Conservation (phyloP, 805 yeast species). For the Cyberlindnera mrakii region DNA sequence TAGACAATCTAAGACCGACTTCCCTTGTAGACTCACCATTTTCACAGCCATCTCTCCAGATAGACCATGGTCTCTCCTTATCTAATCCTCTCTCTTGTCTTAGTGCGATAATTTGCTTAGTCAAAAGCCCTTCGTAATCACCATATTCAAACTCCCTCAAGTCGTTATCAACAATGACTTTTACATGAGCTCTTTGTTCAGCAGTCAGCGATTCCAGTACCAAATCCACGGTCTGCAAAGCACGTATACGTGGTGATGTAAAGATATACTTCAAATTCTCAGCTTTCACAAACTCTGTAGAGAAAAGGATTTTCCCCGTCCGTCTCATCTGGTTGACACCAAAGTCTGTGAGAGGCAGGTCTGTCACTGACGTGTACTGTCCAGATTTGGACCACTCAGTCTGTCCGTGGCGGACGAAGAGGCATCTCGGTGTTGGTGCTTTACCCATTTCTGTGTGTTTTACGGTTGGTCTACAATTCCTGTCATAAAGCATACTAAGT, state of each 20-base stretch:
- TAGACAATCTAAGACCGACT: constrained; percentile 67
- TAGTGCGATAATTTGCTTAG: constrained; percentile 57
- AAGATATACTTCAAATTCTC: constrained; percentile 54
- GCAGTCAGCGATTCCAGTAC: constrained; percentile 45
- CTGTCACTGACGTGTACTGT: constrained; percentile 85
- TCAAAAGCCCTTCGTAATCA: constrained; percentile 81
- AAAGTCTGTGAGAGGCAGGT: constrained; percentile 66
- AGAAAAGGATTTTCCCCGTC: constrained; percentile 69
- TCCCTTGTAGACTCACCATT: constrained; percentile 71
- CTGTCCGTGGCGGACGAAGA: constrained; percentile 80
- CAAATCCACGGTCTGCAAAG: constrained; percentile 66
- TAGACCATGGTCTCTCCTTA: constrained; percentile 53
- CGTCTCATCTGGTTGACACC: constrained; percentile 73
- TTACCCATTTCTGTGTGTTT: constrained; percentile 9
- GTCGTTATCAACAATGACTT: constrained; percentile 53
- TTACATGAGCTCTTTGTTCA: constrained; percentile 35
- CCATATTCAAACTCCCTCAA: constrained; percentile 96
- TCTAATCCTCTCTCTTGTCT: constrained; percentile 57
- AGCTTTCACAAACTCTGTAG: constrained; percentile 61
- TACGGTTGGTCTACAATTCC: background rate
- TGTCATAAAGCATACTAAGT: too few relatives aligned
- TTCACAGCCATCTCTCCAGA: constrained; percentile 93
- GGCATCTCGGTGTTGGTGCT: constrained; percentile 55
- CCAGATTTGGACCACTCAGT: constrained; percentile 96
- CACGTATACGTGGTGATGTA: constrained; percentile 79